Evolutionary conservation across 495 filamentous ascomycete species (phyloP).

Genomic region (Penicillium alfredii): DNA sequence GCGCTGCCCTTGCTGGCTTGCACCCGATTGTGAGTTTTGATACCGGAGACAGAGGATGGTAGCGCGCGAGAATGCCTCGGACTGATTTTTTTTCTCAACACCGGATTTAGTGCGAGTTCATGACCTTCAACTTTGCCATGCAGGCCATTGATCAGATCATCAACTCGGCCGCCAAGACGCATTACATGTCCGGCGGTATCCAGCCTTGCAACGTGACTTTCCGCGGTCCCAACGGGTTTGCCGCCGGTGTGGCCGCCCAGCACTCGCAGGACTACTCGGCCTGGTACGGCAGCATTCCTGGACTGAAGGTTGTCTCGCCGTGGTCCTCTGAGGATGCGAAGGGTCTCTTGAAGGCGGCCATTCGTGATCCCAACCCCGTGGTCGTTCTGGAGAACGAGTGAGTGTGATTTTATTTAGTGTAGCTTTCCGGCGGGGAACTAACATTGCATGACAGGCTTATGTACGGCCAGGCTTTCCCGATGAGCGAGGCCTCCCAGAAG

Average conservation of each 20-base stretch:
- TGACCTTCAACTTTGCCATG: slow-evolving; percentile 99
- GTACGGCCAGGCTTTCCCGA: slow-evolving; percentile 89
- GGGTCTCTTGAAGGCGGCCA: slow-evolving; percentile 94
- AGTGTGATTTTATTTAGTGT: slow-evolving; percentile 12
- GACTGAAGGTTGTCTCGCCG: slow-evolving; percentile 91
- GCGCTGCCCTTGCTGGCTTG: slow-evolving; percentile 88
- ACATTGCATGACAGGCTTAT: slow-evolving; percentile 53
- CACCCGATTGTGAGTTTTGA: slow-evolving; percentile 90
- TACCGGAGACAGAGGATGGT: no score
- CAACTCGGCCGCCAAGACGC: slow-evolving; percentile 98
- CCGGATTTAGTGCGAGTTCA: slow-evolving; percentile 81
- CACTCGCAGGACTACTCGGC: slow-evolving; percentile 98
- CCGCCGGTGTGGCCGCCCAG: slow-evolving; percentile 90
- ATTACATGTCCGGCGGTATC: slow-evolving; percentile 99
- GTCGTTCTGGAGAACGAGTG: slow-evolving; percentile 94
- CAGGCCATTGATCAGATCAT: slow-evolving; percentile 99
- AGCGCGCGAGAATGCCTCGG: no score
- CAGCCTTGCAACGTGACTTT: slow-evolving; percentile 99
- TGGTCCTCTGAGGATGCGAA: slow-evolving; percentile 98
- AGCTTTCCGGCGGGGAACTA: slow-evolving; percentile 10
- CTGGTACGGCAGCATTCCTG: slow-evolving; percentile 98
- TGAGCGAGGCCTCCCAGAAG: slow-evolving; percentile 92
- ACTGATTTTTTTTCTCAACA: no score
- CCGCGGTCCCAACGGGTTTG: slow-evolving; percentile 97
- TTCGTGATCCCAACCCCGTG: slow-evolving; percentile 96